Base-by-base conservation (phyloP, 2,329 filamentous ascomycete genomes). In the Aspergillus tamarii region DNA sequence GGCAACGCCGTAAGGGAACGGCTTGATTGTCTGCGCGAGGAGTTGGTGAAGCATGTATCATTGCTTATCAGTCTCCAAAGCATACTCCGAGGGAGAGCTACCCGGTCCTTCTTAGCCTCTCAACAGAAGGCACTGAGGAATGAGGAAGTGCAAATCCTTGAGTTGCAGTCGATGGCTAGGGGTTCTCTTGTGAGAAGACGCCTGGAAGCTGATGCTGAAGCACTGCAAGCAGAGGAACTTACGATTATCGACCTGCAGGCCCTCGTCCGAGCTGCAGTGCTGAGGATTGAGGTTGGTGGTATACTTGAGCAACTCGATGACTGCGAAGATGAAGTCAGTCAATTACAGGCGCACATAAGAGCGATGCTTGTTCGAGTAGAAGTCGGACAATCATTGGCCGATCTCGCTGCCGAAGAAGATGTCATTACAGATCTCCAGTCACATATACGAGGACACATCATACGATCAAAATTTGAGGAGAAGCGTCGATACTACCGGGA, bases 401-500 rank as follows among this genome's bases (percentile, higher is more conserved):
- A 94, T 68, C 84, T 98, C 2, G 92, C 96, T 64, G 90, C 90
- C 59, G 88, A 96, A 66, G 94, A 98, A 73, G 89, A 91, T n/a
- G 83, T 84, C 0, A 85, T 97, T 64, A 81, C 88, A 10, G 90
- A 89, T 34, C 79, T 97, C 28, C 94, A 98, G 77, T 85, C 93
- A 6, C 84, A 87, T 7, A 87, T 90, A 9, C 88, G 90, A 70
- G 94, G 88, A 3, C 89, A 88, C 71, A 77, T 96, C 3, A 87
- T 98, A 36, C 87, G 94, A 39, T 84, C 83, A 16, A 85, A 84
- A 21, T 98, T 96, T 71, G 88, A 87, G 59, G 92, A 96, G 77
- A 97, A 97, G 84, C 89, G 91, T 74, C 89, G 88, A 26, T 94
- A 91, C 81, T 99, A 94, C 83, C 90, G 91, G 70, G 90, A 96